Evolutionary conservation across 2,329 filamentous ascomycete genomes (phyloP).

Genomic region (Botrytis deweyae): DNA sequence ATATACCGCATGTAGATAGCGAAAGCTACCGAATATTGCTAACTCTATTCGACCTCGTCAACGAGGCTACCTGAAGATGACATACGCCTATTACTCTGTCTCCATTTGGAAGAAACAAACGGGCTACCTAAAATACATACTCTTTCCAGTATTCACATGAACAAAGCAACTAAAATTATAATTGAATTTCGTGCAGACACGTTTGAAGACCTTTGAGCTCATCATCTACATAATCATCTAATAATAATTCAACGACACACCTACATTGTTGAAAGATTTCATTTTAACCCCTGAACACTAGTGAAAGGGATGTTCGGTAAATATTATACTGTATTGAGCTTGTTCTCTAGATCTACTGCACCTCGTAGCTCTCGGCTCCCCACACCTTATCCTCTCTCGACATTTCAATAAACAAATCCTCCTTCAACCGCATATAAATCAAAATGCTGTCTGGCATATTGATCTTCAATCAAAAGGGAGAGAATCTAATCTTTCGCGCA

Average conservation of each 20-base stretch:
- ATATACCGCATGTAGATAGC: background rate
- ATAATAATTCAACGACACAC: background rate
- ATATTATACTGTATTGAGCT: background rate
- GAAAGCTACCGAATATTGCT: background rate
- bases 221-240: background rate
- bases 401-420: conserved; percentile 15
- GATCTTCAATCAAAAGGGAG: conserved; percentile 98
- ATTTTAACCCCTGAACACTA: conserved; percentile 1
- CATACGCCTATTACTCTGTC: background rate
- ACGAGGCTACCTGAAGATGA: background rate
- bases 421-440: conserved; percentile 29
- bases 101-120: background rate
- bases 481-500: conserved; percentile 98
- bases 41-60: background rate
- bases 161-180: background rate
- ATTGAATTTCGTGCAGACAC: background rate
- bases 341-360: background rate
- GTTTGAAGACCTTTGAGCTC: background rate
- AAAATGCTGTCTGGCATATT: conserved; percentile 95
- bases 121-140: background rate
- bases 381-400: conserved; percentile 22
- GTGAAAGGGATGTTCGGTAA: conserved; percentile 16
- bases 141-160: background rate
- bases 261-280: background rate
- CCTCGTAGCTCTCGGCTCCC: conserved; percentile 11